Percentiles rank a stretch among this genome's conserved stretches.
These are phyloP conservation scores for Tilletia indica DNA, from an alignment of 1,284 basidiomycete species.

Conservation along the genomic window DNA sequence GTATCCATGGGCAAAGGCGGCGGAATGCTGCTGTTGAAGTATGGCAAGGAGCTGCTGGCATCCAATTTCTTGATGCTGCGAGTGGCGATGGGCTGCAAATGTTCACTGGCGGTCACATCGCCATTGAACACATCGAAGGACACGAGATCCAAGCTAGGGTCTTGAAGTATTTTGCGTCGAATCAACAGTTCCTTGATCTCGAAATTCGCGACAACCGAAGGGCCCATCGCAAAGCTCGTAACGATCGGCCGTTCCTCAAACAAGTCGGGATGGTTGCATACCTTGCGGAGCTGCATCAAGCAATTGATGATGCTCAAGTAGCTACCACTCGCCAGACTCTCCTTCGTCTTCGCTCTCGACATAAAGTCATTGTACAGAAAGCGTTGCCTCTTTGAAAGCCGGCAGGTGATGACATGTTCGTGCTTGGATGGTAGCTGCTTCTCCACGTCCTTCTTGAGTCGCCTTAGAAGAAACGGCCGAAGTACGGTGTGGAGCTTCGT, in stretches of 20 bases:
- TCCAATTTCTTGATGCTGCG: conserved; percentile 69
- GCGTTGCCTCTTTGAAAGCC: conserved; percentile 88
- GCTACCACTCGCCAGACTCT: conserved; percentile 82
- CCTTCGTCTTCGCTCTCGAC: conserved; percentile 81
- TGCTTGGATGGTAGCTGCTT: conserved; percentile 92
- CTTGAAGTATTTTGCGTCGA: conserved; percentile 66
- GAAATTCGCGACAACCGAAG: conserved; percentile 76
- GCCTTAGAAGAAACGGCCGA: conserved; percentile 87
- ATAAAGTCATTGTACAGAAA: conserved; percentile 99
- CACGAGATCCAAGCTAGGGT: conserved; percentile 60
- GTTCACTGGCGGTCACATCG: conserved; percentile 60
- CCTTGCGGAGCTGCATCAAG: conserved; percentile 78
- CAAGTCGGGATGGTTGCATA: conserved; percentile 88
- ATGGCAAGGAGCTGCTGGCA: conserved; percentile 68
- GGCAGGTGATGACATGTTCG: conserved; percentile 88
- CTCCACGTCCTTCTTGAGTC: conserved; percentile 92
- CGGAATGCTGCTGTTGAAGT: conserved; percentile 63
- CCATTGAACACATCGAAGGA: conserved; percentile 70
- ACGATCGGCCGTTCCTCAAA: conserved; percentile 92
- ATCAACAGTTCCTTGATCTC: conserved; percentile 87
- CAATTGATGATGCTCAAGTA: conserved; percentile 82
- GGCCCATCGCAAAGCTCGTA: conserved; percentile 83
- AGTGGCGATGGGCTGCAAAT: conserved; percentile 61
- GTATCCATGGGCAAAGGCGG: conserved; percentile 67
- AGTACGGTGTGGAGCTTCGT: conserved; percentile 86